Conservation (phyloP, 306 rosid genomes). For the Prunus mongolica region DNA sequence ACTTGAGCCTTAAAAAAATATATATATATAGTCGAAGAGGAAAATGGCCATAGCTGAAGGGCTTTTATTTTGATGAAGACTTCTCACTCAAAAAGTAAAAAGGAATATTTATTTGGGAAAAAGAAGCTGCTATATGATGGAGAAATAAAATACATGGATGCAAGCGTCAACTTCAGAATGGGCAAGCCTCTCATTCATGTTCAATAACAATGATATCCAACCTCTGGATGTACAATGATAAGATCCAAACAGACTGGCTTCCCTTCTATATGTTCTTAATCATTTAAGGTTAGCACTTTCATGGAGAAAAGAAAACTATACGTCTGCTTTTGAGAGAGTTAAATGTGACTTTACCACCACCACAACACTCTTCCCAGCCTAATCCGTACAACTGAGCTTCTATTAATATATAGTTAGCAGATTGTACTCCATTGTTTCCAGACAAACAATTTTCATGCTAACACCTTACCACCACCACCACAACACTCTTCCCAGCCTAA, state of each 20-base stretch:
- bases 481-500: not conserved
- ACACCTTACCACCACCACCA: not conserved
- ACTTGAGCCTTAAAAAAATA: too few relatives aligned
- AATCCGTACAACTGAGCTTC: too few relatives aligned
- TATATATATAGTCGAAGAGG: too few relatives aligned
- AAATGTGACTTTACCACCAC: too few relatives aligned
- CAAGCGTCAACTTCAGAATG: slow-evolving; percentile 90
- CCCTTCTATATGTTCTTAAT: too few relatives aligned
- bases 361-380: too few relatives aligned
- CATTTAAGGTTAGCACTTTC: too few relatives aligned
- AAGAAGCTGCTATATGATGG: slow-evolving; percentile 49
- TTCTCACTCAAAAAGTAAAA: too few relatives aligned
- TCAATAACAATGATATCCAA: slow-evolving; percentile 51
- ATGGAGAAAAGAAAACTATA: too few relatives aligned
- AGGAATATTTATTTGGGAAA: too few relatives aligned
- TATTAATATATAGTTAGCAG: not conserved
- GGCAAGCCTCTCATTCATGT: slow-evolving; percentile 77
- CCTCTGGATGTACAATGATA: slow-evolving; percentile 32
- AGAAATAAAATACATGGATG: slow-evolving; percentile 76
- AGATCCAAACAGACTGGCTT: not conserved
- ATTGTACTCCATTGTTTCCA: not conserved
- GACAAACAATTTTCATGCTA: not conserved
- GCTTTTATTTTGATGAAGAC: too few relatives aligned
- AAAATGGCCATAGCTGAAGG: too few relatives aligned
- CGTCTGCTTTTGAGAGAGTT: not conserved